Conservation (phyloP, 2,329 filamentous ascomycete genomes). For the Zelopaecilomyces penicillatus region DNA sequence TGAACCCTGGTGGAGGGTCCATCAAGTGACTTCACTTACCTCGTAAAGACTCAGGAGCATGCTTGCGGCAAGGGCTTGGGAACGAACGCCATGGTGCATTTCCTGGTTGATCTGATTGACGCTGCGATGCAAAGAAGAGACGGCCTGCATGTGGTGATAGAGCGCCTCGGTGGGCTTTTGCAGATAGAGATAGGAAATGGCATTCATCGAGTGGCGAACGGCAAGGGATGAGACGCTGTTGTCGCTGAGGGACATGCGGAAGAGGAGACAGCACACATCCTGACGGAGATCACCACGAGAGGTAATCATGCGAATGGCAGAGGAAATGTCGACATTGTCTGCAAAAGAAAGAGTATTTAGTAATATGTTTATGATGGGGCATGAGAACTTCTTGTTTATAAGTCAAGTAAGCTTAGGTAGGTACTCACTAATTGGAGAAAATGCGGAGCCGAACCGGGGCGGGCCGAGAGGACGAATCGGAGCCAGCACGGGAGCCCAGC, state of each 20-base stretch:
- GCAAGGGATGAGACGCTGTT: constrained; percentile 6
- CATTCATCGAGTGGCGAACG: constrained; percentile 2
- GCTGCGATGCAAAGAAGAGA: constrained; percentile 1
- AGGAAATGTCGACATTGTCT: neutral
- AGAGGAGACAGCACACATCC: constrained; percentile 3
- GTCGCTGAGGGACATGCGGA: constrained; percentile 4
- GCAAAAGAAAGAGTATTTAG: neutral
- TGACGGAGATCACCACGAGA: constrained; percentile 3
- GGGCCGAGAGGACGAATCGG: neutral
- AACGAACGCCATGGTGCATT: constrained; percentile 4
- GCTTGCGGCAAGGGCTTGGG: constrained; percentile 7
- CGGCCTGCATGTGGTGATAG: constrained; percentile 5
- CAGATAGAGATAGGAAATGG: constrained; percentile 6
- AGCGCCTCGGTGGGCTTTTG: constrained; percentile 2
- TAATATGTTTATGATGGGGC: neutral
- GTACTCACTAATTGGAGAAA: constrained; percentile 1
- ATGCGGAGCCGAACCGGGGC: constrained; percentile 1
- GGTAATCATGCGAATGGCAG: constrained; percentile 3
- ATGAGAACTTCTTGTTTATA: no score
- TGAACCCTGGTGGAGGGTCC: no score
- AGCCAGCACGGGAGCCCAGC: neutral
- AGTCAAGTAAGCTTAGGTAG: neutral
- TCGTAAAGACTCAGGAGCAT: constrained; percentile 7
- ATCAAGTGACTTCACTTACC: neutral
- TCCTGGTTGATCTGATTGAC: neutral